These are phyloP conservation scores for Starmerella stigmatis DNA, from an alignment of 805 yeast genomes.

Conservation along the genomic window DNA sequence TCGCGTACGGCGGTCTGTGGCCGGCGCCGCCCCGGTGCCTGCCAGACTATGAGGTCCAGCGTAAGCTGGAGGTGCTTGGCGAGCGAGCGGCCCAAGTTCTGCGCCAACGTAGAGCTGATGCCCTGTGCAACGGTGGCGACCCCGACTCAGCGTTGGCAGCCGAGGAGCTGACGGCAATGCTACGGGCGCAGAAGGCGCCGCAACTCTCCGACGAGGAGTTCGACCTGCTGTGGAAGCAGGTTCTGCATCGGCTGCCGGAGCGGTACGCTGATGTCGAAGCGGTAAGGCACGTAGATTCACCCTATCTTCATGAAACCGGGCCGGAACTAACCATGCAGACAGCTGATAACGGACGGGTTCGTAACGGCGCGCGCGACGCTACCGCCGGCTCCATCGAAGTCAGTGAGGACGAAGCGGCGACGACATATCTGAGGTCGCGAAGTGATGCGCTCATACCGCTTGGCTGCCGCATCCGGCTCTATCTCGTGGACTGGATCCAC, in stretches of 20 bases:
- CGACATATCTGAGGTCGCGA: not conserved
- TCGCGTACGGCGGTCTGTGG: conserved; percentile 44
- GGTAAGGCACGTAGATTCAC: conserved; percentile 60
- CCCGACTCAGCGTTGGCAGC: conserved; percentile 33
- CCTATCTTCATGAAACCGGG: conserved; percentile 5
- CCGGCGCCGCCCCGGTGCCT: conserved; percentile 59
- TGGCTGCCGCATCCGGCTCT: conserved; percentile 18
- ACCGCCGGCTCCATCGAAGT: conserved; percentile 2
- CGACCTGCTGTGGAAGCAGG: conserved; percentile 63
- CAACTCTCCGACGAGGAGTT: conserved; percentile 45
- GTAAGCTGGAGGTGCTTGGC: conserved; percentile 54
- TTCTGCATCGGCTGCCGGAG: conserved; percentile 48
- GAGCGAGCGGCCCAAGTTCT: conserved; percentile 56
- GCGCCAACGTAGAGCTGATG: conserved; percentile 56
- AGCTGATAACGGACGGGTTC: conserved; percentile 2
- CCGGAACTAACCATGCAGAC: conserved; percentile 11
- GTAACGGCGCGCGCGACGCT: conserved; percentile 1
- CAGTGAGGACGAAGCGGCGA: not conserved
- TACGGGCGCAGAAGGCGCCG: conserved; percentile 23
- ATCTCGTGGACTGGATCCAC: conserved; percentile 14
- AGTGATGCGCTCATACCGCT: conserved; percentile 15
- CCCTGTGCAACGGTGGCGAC: conserved; percentile 36
- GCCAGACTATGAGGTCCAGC: conserved; percentile 62
- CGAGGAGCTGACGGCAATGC: conserved; percentile 25
- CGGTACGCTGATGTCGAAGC: conserved; percentile 36